Conservation (phyloP, 192 early-diverging fungal genomes). For the Umbelopsis ramanniana region DNA sequence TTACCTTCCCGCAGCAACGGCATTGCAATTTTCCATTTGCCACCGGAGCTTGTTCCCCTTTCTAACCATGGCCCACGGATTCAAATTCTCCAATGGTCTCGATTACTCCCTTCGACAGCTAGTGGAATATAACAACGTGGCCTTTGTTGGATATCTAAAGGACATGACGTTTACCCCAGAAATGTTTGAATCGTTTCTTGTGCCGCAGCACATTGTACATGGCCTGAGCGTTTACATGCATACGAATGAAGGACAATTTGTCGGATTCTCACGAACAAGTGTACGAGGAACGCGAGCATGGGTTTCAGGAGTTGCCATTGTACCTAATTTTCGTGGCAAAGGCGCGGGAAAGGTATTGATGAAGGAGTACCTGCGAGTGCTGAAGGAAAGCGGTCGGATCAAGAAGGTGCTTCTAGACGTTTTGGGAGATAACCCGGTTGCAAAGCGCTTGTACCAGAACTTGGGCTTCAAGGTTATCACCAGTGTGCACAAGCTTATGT, state of each 20-base stretch:
- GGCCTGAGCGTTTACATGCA: conserved; percentile 15
- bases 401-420: background rate
- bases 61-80: background rate
- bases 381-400: background rate
- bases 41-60: background rate
- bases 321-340: conserved; percentile 17
- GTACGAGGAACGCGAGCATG: conserved; percentile 17
- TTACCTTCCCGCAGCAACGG: background rate
- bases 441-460: background rate
- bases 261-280: background rate
- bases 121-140: conserved; percentile 11
- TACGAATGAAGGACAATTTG: background rate
- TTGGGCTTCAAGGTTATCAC: background rate
- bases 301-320: conserved; percentile 9
- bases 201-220: background rate
- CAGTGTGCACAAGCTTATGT: conserved; percentile 4
- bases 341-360: conserved; percentile 9
- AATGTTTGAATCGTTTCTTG: background rate
- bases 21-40: background rate
- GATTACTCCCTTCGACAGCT: conserved; percentile 12
- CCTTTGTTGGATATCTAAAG: background rate
- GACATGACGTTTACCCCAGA: background rate
- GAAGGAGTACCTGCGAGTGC: conserved; percentile 4
- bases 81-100: conserved; percentile 7
- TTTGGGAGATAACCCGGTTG: background rate